Percentiles rank a stretch among this genome's conserved stretches.
phyloP scores from a whole-genome alignment of 441 rosid genomes.

The Populus tomentosa region DNA sequence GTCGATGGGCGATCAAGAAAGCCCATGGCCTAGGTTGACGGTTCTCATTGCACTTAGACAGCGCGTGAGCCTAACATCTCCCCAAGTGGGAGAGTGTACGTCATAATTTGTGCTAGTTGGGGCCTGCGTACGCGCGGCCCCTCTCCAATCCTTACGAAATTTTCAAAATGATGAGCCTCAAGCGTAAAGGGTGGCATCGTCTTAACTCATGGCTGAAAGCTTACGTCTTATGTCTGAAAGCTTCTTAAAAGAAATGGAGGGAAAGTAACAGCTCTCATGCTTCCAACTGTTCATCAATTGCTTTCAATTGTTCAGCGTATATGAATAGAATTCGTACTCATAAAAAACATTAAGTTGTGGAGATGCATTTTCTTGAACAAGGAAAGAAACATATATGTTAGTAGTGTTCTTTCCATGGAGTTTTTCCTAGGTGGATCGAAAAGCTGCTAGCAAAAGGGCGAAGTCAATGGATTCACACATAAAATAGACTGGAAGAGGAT shows the following conservation, averaged over 20 bases:
- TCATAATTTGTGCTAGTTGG: slow-evolving; percentile 2
- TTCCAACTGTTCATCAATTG: too few species aligned
- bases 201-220: too few species aligned
- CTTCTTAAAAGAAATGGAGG: background rate
- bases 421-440: background rate
- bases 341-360: background rate
- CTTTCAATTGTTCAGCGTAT: too few species aligned
- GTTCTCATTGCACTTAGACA: background rate
- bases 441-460: background rate
- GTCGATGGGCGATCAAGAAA: slow-evolving; percentile 2
- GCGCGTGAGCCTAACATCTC: background rate
- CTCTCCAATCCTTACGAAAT: background rate
- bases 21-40: slow-evolving; percentile 4
- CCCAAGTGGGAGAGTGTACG: background rate
- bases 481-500: background rate
- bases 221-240: background rate
- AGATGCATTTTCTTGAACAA: background rate
- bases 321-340: too few species aligned
- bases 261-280: background rate
- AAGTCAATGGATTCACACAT: background rate
- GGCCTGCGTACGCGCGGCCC: slow-evolving; percentile 9
- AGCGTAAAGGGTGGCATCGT: background rate
- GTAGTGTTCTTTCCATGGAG: background rate
- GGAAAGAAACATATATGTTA: background rate
- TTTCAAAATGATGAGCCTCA: background rate